These are phyloP conservation scores for Lenzites betulinus DNA, from an alignment of 768 basidiomycete species.

Conservation along the genomic window DNA sequence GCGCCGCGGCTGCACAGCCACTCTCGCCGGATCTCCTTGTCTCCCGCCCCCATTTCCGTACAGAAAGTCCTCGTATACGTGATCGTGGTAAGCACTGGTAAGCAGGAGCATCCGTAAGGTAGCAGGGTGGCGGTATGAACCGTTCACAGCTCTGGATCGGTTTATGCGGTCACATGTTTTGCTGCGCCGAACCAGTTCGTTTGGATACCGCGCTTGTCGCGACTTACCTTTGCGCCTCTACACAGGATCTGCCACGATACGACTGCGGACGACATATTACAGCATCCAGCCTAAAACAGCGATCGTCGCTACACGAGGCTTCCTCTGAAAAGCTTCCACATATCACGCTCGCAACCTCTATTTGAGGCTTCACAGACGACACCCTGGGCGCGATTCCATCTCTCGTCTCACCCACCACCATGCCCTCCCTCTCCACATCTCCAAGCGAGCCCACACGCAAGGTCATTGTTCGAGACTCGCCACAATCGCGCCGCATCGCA, in stretches of 20 bases:
- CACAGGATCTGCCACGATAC: neutral
- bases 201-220: too few species aligned
- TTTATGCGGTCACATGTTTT: neutral
- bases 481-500: neutral
- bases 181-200: constrained; percentile 5
- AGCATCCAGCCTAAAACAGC: neutral
- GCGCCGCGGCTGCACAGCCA: neutral
- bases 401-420: constrained; percentile 12
- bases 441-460: constrained; percentile 3
- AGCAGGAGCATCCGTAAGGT: too few species aligned
- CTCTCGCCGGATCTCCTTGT: neutral
- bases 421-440: constrained; percentile 22
- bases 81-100: neutral
- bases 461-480: constrained; percentile 1
- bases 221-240: neutral
- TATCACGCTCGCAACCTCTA: neutral
- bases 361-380: constrained; percentile 2
- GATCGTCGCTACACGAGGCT: constrained; percentile 12
- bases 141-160: neutral
- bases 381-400: neutral
- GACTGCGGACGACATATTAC: neutral
- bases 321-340: neutral
- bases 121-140: too few species aligned
- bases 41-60: neutral
- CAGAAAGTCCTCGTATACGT: neutral